Conservation (phyloP, 2,329 filamentous ascomycete species). For the Diplodia intermedia region DNA sequence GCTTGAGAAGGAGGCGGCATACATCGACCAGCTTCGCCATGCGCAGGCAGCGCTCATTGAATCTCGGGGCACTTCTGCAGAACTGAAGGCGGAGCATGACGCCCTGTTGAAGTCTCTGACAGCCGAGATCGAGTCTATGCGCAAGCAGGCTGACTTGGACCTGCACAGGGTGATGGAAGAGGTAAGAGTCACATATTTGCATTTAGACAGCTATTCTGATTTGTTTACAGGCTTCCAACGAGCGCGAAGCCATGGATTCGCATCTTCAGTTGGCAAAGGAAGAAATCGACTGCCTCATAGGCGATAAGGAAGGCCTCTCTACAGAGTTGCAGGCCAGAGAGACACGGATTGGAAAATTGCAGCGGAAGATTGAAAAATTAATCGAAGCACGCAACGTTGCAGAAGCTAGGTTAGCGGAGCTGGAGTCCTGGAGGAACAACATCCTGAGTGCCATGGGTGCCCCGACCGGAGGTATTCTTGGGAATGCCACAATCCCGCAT, state of each 20-base stretch:
- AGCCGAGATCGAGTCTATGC: constrained; percentile 16
- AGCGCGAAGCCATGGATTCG: neutral
- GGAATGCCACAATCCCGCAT: neutral
- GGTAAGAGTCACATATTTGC: neutral
- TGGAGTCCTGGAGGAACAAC: constrained; percentile 38
- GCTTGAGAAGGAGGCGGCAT: constrained; percentile 34
- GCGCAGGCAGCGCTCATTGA: neutral
- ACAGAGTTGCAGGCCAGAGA: constrained; percentile 14
- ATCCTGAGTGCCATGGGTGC: constrained; percentile 41
- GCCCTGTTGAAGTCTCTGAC: neutral
- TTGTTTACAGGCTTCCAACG: constrained; percentile 2
- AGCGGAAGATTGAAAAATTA: constrained; percentile 35
- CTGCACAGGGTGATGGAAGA: constrained; percentile 15
- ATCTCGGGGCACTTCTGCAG: neutral
- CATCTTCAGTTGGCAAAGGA: constrained; percentile 33
- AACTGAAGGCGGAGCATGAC: constrained; percentile 9
- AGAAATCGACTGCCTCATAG: constrained; percentile 35
- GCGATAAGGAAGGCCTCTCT: constrained; percentile 31
- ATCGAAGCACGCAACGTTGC: constrained; percentile 38
- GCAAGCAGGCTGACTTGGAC: constrained; percentile 1
- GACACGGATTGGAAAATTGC: neutral
- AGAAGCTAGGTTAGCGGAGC: constrained; percentile 33
- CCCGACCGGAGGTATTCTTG: neutral
- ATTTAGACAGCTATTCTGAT: neutral
- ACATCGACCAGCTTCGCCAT: constrained; percentile 37